Base-by-base conservation (phyloP, 2,329 filamentous ascomycete species). In the Curvularia hawaiiensis region DNA sequence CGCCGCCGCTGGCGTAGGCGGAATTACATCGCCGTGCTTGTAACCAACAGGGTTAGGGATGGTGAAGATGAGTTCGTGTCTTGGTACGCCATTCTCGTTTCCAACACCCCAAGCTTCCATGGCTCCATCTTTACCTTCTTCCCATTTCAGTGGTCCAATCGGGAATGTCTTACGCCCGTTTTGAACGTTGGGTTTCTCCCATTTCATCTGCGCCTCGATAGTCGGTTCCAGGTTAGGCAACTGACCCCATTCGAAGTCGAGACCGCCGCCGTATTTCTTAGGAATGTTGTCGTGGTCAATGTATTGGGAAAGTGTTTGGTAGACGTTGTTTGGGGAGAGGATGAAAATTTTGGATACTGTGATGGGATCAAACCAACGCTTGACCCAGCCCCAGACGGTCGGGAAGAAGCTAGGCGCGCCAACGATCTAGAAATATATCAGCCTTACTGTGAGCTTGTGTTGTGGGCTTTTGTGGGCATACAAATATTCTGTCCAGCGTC, bases 291-390 rank as follows among this genome's bases (percentile, higher is more conserved):
- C 83, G 0, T 85, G 82, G 52, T 96, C 90, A 73, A 98, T 92
- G 78, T 94, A 97, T 53, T 86, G 82, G 63, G 88, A 85, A 26
- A 98, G 85, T 1, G 91, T 94, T 16, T 88, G 80, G 65, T 88
- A 85, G 52, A 96, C 89, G 76, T 96, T 91, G 54, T 85, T 73
- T 9, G 86, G 81, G 47, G 83, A 83, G 53, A 98, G 85, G 67
- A 98, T 95, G 76, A 96, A 97, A 75, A 98, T 97, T 80, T 98
- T 98, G 69, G 91, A 95, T 3, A 78, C 76, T 33, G 94, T 97
- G 61, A 92, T 92, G 7, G 93, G 93, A 79, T 83, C 79, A 48
- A 97, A 97, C 92, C 93, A 97, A 71, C 90, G 89, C 83, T 96
- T 96, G 78, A 96, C 85, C 92, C 92, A 97, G 64, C 90, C 88